Evolutionary conservation across 805 yeast genomes (phyloP).

Genomic region (Spathaspora hagerdaliae): DNA sequence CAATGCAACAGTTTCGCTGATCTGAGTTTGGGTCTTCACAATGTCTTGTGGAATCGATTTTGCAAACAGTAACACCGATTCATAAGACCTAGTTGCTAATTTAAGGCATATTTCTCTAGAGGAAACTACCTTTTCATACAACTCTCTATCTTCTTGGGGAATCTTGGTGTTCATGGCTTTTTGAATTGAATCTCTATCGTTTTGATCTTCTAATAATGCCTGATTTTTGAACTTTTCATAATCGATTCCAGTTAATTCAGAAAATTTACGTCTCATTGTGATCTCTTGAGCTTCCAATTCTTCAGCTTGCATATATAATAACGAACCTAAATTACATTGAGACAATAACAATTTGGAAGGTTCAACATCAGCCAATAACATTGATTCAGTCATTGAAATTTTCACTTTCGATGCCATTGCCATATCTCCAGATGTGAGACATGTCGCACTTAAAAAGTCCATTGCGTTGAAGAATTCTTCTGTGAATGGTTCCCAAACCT

Average conservation of each 20-base stretch:
- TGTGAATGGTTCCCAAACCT: constrained; percentile 68
- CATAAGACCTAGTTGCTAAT: constrained; percentile 30
- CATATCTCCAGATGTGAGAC: constrained; percentile 65
- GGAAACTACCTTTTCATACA: constrained; percentile 14
- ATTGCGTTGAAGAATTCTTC: constrained; percentile 77
- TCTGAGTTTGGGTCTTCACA: constrained; percentile 14
- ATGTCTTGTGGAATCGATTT: constrained; percentile 26
- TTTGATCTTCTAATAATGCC: constrained; percentile 4
- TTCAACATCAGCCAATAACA: constrained; percentile 67
- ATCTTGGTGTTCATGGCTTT: constrained; percentile 1
- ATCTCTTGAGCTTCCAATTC: constrained; percentile 50
- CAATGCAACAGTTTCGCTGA: constrained; percentile 70
- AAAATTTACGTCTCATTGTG: constrained; percentile 18
- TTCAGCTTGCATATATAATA: constrained; percentile 65
- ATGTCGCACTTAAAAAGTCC: constrained; percentile 70
- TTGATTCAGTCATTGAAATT: constrained; percentile 62
- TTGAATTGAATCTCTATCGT: constrained; percentile 1
- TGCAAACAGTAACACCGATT: constrained; percentile 31
- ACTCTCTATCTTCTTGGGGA: constrained; percentile 18
- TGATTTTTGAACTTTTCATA: constrained; percentile 13
- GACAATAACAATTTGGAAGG: constrained; percentile 61
- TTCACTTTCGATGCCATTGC: constrained; percentile 58
- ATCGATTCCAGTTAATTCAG: constrained; percentile 22
- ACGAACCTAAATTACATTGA: constrained; percentile 67
- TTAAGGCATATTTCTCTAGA: constrained; percentile 22